These are phyloP conservation scores for Mycena albidolilacea DNA, from an alignment of 768 basidiomycete genomes.

Conservation along the genomic window DNA sequence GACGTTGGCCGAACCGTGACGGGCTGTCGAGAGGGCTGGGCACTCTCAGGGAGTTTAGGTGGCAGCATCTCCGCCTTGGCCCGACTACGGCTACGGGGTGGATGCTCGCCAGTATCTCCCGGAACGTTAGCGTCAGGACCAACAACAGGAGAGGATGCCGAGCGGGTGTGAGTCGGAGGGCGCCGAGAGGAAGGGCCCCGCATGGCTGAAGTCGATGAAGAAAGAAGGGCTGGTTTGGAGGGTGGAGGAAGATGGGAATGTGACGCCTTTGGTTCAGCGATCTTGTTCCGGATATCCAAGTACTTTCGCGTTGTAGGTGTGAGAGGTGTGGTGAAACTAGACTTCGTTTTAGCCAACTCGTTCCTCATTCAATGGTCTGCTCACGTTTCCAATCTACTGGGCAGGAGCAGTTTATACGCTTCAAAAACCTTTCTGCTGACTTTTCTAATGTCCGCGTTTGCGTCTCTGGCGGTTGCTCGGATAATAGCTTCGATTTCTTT, in stretches of 20 bases:
- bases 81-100: conserved; percentile 19
- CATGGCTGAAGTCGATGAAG: conserved; percentile 37
- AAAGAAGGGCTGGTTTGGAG: conserved; percentile 31
- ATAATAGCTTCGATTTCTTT: conserved; percentile 81
- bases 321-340: conserved; percentile 80
- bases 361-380: conserved; percentile 6
- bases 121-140: conserved; percentile 13
- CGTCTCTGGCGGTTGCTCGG: conserved; percentile 75
- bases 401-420: conserved; percentile 80
- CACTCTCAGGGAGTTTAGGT: conserved; percentile 12
- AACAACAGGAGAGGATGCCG: conserved; percentile 37
- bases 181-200: conserved; percentile 28
- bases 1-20: conserved; percentile 1
- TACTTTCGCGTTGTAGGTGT: conserved; percentile 86
- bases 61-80: conserved; percentile 21
- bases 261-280: conserved; percentile 15
- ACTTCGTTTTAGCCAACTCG: conserved; percentile 18
- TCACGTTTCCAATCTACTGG: conserved; percentile 77
- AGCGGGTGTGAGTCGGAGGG: conserved; percentile 35
- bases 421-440: conserved; percentile 80
- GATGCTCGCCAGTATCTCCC: background rate
- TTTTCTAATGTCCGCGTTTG: conserved; percentile 83
- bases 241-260: conserved; percentile 18
- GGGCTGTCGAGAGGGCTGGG: conserved; percentile 23
- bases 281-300: conserved; percentile 65